These are phyloP conservation scores for Nasturtium officinale DNA, from an alignment of 345 rosid species.

Conservation along the genomic window DNA sequence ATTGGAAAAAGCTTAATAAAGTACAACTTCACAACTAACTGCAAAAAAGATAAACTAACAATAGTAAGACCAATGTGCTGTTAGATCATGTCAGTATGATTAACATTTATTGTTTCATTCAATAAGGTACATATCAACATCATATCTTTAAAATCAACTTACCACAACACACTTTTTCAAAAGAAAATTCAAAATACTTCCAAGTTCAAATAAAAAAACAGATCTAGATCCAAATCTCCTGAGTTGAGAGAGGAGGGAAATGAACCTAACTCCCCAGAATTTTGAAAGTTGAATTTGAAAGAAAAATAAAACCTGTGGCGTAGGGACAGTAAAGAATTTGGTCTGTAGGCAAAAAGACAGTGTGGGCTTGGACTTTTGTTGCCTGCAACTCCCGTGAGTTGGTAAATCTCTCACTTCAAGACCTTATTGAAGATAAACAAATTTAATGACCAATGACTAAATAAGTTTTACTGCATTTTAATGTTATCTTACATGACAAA, in stretches of 20 bases:
- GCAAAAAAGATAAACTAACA: constrained; percentile 22
- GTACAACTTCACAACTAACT: constrained; percentile 33
- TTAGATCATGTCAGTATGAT: constrained; percentile 38
- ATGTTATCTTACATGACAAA: constrained; percentile 3
- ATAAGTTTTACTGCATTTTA: constrained; percentile 13
- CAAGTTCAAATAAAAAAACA: constrained; percentile 22
- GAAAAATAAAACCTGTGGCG: constrained; percentile 11
- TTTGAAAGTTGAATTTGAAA: constrained; percentile 18
- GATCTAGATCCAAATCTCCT: constrained; percentile 25
- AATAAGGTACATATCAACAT: constrained; percentile 40
- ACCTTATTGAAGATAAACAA: background rate
- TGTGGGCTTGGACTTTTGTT: constrained; percentile 36
- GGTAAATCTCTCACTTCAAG: constrained; percentile 32
- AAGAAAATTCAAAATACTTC: background rate
- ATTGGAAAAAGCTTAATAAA: constrained; percentile 28
- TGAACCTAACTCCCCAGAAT: background rate
- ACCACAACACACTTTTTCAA: constrained; percentile 17
- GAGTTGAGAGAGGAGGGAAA: constrained; percentile 27
- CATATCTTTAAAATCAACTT: constrained; percentile 33
- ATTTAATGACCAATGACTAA: too few species aligned
- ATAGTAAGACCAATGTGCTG: constrained; percentile 29
- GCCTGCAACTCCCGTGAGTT: constrained; percentile 37
- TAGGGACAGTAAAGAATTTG: constrained; percentile 26
- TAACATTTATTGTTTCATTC: constrained; percentile 39
- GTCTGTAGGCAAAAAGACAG: constrained; percentile 32